Base-by-base conservation (phyloP, 2,329 filamentous ascomycete species). In the Purpureocillium lavendulum region DNA sequence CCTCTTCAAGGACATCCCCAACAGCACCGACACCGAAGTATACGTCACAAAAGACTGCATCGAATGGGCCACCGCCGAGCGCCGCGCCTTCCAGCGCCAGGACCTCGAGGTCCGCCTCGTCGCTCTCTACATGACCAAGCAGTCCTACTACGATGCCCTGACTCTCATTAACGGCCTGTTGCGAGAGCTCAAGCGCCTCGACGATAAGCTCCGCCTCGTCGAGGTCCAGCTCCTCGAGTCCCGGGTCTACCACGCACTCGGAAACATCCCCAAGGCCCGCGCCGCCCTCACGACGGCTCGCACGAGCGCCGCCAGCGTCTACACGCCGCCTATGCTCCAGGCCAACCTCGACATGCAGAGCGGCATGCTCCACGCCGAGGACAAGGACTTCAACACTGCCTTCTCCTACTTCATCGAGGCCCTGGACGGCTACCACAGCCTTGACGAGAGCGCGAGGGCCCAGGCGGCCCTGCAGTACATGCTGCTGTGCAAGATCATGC, bases 341-440 rank as follows among this genome's bases (percentile, higher is more conserved):
- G 92, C 92, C 34, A 88, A 92, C 54, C 77, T 98, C 50, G 92
- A 98, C 60, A 97, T 98, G 92, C 92, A 98, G 71, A 95, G 87
- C 48, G 94, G 92, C 50, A 97, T 97, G 84, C 79, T 98, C 43
- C 94, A 98, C 63, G 92, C 92, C 17, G 94, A 98, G 67, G 92
- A 98, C 61, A 86, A 88, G 68, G 94, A 98, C 69, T 98, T 98
- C 76, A 96, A 94, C 70, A 98, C 92, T 18, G 87, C 92, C 36
- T 98, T 85, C 66, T 96, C 89, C 36, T 98, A 98, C 74, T 98
- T 98, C 65, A 97, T 98, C 64, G 92, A 98, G 69, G 92, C 94
- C 3, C 80, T 98, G 47, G 92, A 98, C 60, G 92, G 92, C 44
- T 98, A 97, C 66, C 87, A 92, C 66, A 82, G 83, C 35, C 88